Evolutionary conservation across 768 basidiomycete species (phyloP), one percentile per base, ranked within the genome.

Genomic region (Mycena sanguinolenta): DNA sequence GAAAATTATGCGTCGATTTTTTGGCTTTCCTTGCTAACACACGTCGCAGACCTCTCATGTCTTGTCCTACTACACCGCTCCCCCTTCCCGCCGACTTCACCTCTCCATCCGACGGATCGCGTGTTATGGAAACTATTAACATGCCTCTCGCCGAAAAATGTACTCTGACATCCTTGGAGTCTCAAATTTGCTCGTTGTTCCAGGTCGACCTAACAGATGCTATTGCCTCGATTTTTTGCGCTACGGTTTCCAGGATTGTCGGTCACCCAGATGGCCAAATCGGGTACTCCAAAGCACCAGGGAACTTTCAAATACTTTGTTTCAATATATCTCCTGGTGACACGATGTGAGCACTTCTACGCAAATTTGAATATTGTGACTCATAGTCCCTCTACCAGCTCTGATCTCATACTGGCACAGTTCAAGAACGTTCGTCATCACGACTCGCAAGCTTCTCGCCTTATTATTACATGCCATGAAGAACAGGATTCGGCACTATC

Each of bases 151-250:
- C 30, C 53, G 53, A 55, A 55, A 55, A 55, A 55, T 55, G 30
- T 55, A 55, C 53, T 34, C 53, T 55, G 30, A 55, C 32, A 13
- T 28, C 53, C 53, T 30, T 55, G 53, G 53, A 55, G 53, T 55
- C 53, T 55, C 53, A 55, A 55, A 55, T 55, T 55, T 55, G 53
- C 30, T 55, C 34, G 53, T 30, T 30, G 53, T 55, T 55, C 19
- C 28, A 55, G 34, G 53, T 55, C 34, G 53, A 55, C 53, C 53
- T 55, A 30, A 32, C 53, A 23, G 53, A 55, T 55, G 53, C 34
- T 30, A 30, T 55, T 55, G 53, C 53, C 53, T 55, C 53, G 53
- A 55, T 55, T 55, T 55, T 55, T 55, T 55, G 53, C 53, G 53
- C 53, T 55, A 55, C 32, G 53, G 30, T 55, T 30, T 55, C 53